phyloP scores from a whole-genome alignment of 2,329 filamentous ascomycete genomes.

The Domatiomyces catenatus region DNA sequence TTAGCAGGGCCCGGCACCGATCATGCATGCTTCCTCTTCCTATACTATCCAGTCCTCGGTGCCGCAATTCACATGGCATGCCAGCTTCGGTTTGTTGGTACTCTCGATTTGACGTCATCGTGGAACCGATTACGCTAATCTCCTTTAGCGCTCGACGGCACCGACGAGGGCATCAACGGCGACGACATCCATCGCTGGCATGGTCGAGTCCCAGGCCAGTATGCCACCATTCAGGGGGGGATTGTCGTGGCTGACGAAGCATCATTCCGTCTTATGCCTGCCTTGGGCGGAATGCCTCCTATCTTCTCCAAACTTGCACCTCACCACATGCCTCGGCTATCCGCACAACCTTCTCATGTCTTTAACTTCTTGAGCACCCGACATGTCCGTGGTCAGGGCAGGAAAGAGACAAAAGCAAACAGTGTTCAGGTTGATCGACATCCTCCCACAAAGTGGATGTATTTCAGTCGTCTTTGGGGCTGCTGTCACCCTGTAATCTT shows the following conservation, averaged over 20 bases:
- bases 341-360: background rate
- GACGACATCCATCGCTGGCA: background rate
- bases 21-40: background rate
- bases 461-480: too few relatives aligned
- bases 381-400: too few relatives aligned
- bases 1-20: background rate
- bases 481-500: too few relatives aligned
- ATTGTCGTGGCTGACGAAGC: background rate
- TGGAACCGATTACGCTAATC: background rate
- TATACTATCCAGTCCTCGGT: background rate
- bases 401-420: too few relatives aligned
- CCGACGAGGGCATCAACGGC: background rate
- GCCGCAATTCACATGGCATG: background rate
- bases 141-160: background rate
- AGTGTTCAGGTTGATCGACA: too few relatives aligned
- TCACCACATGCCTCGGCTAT: background rate
- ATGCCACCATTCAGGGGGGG: background rate
- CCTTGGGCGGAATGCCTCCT: background rate
- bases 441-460: too few relatives aligned
- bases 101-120: background rate
- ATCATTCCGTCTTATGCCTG: background rate
- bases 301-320: background rate
- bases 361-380: too few relatives aligned
- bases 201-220: background rate
- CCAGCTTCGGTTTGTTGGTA: background rate